These are phyloP conservation scores for Termitomyces eurrhizus DNA, from an alignment of 768 basidiomycete species.

Conservation along the genomic window DNA sequence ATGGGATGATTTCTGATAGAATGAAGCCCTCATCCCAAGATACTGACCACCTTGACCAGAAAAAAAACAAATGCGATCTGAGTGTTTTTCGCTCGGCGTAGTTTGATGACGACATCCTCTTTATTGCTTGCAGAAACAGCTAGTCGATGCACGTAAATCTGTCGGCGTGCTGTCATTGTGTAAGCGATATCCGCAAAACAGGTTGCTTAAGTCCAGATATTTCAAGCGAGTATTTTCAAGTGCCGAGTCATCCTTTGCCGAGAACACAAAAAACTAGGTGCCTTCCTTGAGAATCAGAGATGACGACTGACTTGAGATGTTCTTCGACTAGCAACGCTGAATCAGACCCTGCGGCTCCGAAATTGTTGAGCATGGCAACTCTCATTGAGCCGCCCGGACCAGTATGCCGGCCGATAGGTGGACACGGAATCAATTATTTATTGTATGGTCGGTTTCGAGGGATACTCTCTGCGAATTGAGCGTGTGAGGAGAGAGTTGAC, in stretches of 20 bases:
- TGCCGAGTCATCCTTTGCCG: constrained; percentile 50
- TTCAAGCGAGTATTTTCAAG: constrained; percentile 43
- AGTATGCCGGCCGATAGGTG: constrained; percentile 41
- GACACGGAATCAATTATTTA: constrained; percentile 40
- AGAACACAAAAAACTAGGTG: constrained; percentile 54
- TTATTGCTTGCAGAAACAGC: constrained; percentile 40
- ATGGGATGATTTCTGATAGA: constrained; percentile 48
- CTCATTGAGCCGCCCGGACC: constrained; percentile 31
- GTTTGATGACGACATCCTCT: constrained; percentile 42
- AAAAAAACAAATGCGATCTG: constrained; percentile 61
- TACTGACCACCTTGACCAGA: constrained; percentile 74
- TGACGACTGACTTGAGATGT: constrained; percentile 7
- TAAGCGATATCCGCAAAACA: constrained; percentile 43
- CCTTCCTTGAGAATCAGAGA: background rate
- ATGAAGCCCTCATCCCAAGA: constrained; percentile 53
- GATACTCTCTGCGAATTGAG: constrained; percentile 56
- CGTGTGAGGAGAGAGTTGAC: constrained; percentile 50
- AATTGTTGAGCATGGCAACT: constrained; percentile 66
- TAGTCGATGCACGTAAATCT: constrained; percentile 49
- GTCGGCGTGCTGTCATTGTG: constrained; percentile 65
- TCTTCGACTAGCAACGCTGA: constrained; percentile 61
- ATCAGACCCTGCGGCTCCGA: constrained; percentile 74
- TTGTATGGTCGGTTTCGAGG: constrained; percentile 43
- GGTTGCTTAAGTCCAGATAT: constrained; percentile 36
- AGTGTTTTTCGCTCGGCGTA: constrained; percentile 30